Base-by-base conservation (phyloP, 768 basidiomycete genomes). In the Psilocybe tampanensis region DNA sequence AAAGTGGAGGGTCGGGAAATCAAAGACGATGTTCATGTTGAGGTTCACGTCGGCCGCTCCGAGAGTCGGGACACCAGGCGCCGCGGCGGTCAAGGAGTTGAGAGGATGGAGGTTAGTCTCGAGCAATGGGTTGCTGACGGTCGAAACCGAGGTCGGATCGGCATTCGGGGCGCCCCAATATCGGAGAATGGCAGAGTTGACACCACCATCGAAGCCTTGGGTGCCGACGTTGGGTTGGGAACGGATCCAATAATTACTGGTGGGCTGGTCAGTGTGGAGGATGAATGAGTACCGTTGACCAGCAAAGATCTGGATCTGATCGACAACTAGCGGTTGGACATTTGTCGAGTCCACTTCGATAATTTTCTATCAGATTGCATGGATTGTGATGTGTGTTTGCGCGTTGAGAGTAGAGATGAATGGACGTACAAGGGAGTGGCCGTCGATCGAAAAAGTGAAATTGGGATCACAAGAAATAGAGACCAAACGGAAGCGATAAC, bases 221-320 rank as follows among this genome's bases (percentile, higher is more conserved):
- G 57, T 29, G 4, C 61, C 62, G 26, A 59, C 12, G 47, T 74
- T 72, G 2, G 78, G 76, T 8, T 66, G n/a, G 2, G 75, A 74
- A 18, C 71, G 76, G 45, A 77, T 73, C 75, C 80, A 79, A 47
- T 80, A 80, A 55, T 78, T 80, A 44, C 63, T 68, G 29, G 74
- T 49, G 1, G 61, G 44, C 36, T 68, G 62, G 51, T 67, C 64
- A 8, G 69, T 62, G 43, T 57, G 60, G 57, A 80, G 58, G 9
- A 83, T 65, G 56, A 82, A 68, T 0, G 82, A 83, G 52, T 83
- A 83, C 7, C 81, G 75, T 58, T 83, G 82, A 1, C 75, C 83
- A 11, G 72, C 69, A 52, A 73, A 79, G 47, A 83, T 75, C 7
- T 74, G 64, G 47, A 83, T 73, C 11, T 68, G 61, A 50, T 81